Base-by-base conservation (phyloP, 139 green algal species). In the Chlamydomonas sp. region DNA sequence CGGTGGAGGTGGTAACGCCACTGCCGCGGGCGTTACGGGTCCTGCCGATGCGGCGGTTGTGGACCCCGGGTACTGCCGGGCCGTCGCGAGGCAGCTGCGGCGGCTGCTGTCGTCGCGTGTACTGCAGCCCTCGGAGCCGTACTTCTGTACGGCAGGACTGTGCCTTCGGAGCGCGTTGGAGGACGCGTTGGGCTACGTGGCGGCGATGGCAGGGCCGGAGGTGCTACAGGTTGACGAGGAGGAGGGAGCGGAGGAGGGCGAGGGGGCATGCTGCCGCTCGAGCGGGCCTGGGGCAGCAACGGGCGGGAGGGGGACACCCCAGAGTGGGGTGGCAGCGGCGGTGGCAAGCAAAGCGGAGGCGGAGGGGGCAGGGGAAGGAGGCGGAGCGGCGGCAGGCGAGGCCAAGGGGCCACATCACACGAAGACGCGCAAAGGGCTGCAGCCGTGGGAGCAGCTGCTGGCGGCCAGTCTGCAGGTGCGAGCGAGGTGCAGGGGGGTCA, bases 161-260 rank as follows among this genome's bases (percentile, higher is more conserved):
- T 87, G 83, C 61, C 83, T 87, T 1, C 83, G 83, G 5, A 80
- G 83, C 83, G 72, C 83, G 14, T 62, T 73, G 31, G 83, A 87
- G 72, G 83, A 87, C 62, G 83, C 83, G 3, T 31, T 81, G 14
- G 61, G 73, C 14, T 73, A 87, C 63, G 63, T 61, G 15, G 31
- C 63, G 17, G 72, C 83, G 5, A 73, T 73, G 5, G 49, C 72
- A 7, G 72, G 61, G 7, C 61, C 72, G 8, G 1, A 12, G 57
- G 63, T 12, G 3, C 31, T 31, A 14, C 31, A 12, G 8, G 63
- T 5, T 12, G 63, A 1, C 63, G 63, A 0, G 12, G 79, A 3
- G 31, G 31, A 9, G 31, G 63, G 1, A 4, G 78, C 5, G 20
- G 78, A 3, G 49, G 74, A 8, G 62, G 18, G 78, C 20, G 20